Conservation (phyloP, 441 rosid genomes). For the Brassica balearica region DNA sequence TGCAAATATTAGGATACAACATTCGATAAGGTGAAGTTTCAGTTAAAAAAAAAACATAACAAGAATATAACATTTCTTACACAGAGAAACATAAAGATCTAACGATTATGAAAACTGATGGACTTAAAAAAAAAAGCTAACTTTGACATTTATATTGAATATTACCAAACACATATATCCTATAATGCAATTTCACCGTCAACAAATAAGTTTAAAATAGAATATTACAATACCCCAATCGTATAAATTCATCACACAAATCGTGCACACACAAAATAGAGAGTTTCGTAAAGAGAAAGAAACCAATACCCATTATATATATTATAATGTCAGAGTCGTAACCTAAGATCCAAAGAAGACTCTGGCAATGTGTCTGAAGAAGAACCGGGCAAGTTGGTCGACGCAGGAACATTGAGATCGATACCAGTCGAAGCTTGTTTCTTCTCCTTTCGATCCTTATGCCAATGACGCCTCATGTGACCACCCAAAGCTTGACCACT, state of each 20-base stretch:
- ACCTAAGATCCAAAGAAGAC: constrained; percentile 68
- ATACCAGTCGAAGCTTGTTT: constrained; percentile 27
- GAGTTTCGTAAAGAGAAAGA: constrained; percentile 11
- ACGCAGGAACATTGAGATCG: constrained; percentile 73
- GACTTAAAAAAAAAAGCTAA: background rate
- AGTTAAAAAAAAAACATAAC: background rate
- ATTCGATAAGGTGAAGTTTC: background rate
- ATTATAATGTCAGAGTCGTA: constrained; percentile 55
- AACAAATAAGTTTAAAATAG: background rate
- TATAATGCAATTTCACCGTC: background rate
- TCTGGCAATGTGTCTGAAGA: constrained; percentile 48
- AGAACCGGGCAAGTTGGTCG: constrained; percentile 47
- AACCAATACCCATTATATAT: background rate
- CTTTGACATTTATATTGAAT: background rate
- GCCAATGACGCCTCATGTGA: constrained; percentile 89
- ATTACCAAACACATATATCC: background rate
- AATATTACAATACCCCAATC: constrained; percentile 33
- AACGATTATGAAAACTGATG: background rate
- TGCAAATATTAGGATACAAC: background rate
- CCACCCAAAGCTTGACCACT: constrained; percentile 91
- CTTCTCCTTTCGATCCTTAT: constrained; percentile 53
- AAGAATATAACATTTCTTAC: background rate
- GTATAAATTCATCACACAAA: constrained; percentile 13
- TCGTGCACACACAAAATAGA: constrained; percentile 28
- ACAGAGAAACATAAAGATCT: background rate